These are phyloP conservation scores for Dissophora ornata DNA, from an alignment of 192 early-diverging fungal species.

Conservation along the genomic window DNA sequence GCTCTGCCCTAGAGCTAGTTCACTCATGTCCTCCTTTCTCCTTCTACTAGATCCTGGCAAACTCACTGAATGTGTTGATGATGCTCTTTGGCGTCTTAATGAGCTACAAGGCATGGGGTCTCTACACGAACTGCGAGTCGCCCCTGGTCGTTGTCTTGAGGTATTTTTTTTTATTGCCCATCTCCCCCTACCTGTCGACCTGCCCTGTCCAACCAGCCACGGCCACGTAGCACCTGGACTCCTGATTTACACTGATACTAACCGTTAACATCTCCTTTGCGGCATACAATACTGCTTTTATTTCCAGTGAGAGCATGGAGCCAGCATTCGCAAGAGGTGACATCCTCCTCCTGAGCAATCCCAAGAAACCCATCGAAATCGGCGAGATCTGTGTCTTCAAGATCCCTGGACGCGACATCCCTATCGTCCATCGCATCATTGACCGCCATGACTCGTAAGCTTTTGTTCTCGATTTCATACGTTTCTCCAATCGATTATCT, in stretches of 20 bases:
- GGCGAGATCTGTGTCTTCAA: slow-evolving; percentile 98
- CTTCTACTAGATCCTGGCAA: slow-evolving; percentile 38
- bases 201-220: too few relatives aligned
- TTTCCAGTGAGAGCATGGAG: slow-evolving; percentile 91
- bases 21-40: not conserved
- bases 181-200: too few relatives aligned
- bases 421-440: slow-evolving; percentile 97
- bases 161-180: too few relatives aligned
- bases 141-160: slow-evolving; percentile 97
- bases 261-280: too few relatives aligned
- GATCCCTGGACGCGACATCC: slow-evolving; percentile 86
- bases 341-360: slow-evolving; percentile 86
- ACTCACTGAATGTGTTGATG: slow-evolving; percentile 85
- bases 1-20: not conserved
- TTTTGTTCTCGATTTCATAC: too few relatives aligned
- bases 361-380: slow-evolving; percentile 76
- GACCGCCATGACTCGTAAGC: slow-evolving; percentile 88
- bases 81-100: slow-evolving; percentile 93
- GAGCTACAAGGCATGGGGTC: slow-evolving; percentile 93
- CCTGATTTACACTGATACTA: not conserved
- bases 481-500: not conserved
- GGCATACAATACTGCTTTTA: too few relatives aligned
- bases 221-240: slow-evolving; percentile 1
- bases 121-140: slow-evolving; percentile 91
- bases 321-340: slow-evolving; percentile 96